Base-by-base conservation (phyloP, 2,329 filamentous ascomycete genomes). In the Thelonectria blattea region DNA sequence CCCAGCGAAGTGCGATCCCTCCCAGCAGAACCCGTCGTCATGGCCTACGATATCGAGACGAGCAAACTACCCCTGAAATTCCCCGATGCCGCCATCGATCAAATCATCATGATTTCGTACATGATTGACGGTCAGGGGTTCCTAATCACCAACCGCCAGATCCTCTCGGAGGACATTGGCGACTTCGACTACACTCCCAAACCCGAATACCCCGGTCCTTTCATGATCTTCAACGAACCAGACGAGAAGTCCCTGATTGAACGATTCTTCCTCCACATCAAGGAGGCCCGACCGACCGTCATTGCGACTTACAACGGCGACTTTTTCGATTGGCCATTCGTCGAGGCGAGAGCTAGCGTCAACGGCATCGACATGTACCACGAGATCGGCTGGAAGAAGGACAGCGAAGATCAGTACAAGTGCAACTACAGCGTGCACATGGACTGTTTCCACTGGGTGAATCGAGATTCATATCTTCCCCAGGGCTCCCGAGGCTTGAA, bases 221-320 rank as follows among this genome's bases (percentile, higher is more conserved):
- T 99, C 72, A 92, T 97, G 83, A 95, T 98, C 68, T 99, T 98
- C 82, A 99, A 99, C 74, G 96, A 99, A 74, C 91, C 93, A 1
- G 89, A 98, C 71, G 95, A 99, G 77, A 95, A 95, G 75, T 86
- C 84, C 1, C 74, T 96, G 2, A 82, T 99, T 20, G 94, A 98
- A 73, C 85, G 95, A 15, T 99, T 99, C 78, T 98, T 99, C 72
- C 83, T 91, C 42, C 95, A 97, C 75, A 91, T 99, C 76, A 98
- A 99, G 72, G 92, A 97, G 75, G 92, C 93, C 1, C 87, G 91
- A 61, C 95, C 95, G 1, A 98, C 93, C 0, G 94, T 99, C 58
- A 99, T 99, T 75, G 94, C 96, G 37, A 99, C 95, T n/a, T 99
- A 99, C 84, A 99, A 99, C 92, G 95, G 95, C 80, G 95, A 99